Percentiles rank a stretch among this genome's conserved stretches.
phyloP scores from a whole-genome alignment of 768 basidiomycete genomes.

The Trametes villosa region DNA sequence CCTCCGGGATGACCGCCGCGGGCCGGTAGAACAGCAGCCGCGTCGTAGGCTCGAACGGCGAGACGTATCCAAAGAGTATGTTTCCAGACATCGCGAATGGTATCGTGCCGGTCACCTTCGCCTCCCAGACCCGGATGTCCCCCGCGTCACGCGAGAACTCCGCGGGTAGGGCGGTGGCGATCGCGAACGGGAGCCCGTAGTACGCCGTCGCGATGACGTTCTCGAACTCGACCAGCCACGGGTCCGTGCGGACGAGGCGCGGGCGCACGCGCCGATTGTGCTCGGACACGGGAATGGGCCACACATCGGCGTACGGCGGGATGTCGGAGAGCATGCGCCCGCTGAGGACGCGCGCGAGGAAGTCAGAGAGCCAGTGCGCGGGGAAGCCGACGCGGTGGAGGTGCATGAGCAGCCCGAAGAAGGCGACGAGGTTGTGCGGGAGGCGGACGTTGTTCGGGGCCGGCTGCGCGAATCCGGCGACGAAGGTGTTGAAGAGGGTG shows the following conservation, averaged over 20 bases:
- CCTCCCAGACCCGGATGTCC: conserved; percentile 21
- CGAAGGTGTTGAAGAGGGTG: conserved; percentile 38
- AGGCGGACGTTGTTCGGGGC: conserved; percentile 32
- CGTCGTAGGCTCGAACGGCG: conserved; percentile 8
- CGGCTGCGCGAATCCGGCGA: conserved; percentile 29
- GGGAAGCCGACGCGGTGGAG: conserved; percentile 42
- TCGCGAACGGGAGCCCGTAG: conserved; percentile 26
- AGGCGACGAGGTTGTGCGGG: conserved; percentile 41
- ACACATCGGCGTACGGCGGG: conserved; percentile 30
- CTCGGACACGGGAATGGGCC: conserved; percentile 33
- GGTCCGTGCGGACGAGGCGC: conserved; percentile 26
- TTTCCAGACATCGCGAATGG: background rate
- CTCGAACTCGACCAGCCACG: conserved; percentile 31
- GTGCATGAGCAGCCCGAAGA: conserved; percentile 39
- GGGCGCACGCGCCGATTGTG: conserved; percentile 18
- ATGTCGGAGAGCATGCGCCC: conserved; percentile 34
- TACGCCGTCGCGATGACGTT: conserved; percentile 27
- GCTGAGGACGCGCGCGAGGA: conserved; percentile 33
- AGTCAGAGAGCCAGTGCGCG: conserved; percentile 42
- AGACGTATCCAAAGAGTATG: too few species aligned
- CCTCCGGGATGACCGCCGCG: background rate
- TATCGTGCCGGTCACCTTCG: background rate
- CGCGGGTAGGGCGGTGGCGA: conserved; percentile 9
- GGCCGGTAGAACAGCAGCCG: conserved; percentile 15
- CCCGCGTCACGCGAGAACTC: conserved; percentile 20